A percentile compares a stretch with the other conserved stretches of the same genome.
phyloP scores from a whole-genome alignment of 1,284 basidiomycete species.

The Ganoderma boninense region DNA sequence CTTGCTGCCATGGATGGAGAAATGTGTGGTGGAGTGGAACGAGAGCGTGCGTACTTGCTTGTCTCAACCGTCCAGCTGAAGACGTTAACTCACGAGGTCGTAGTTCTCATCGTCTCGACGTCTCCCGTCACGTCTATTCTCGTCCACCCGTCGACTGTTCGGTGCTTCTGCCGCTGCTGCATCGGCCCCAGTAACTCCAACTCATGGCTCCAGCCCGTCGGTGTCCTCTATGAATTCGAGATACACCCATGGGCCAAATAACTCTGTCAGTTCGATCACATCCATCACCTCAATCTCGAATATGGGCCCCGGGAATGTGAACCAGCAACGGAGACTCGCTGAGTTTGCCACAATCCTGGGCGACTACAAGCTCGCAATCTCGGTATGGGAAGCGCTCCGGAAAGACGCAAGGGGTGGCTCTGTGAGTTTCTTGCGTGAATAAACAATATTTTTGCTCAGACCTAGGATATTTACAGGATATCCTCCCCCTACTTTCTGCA shows the following conservation, averaged over 20 bases:
- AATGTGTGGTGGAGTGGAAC: constrained; percentile 92
- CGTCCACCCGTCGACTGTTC: constrained; percentile 92
- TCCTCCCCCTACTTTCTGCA: constrained; percentile 73
- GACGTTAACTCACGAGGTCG: not conserved
- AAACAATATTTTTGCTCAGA: not conserved
- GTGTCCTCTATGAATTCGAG: constrained; percentile 55
- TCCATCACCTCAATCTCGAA: constrained; percentile 42
- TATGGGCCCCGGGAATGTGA: constrained; percentile 46
- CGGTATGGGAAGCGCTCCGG: constrained; percentile 87
- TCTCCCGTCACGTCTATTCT: constrained; percentile 82
- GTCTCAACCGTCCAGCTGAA: too few relatives aligned
- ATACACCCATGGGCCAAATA: constrained; percentile 47
- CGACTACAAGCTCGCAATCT: constrained; percentile 87
- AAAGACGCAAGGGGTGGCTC: constrained; percentile 84
- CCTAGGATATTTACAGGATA: constrained; percentile 57
- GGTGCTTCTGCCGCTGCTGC: constrained; percentile 63
- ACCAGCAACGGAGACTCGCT: constrained; percentile 87
- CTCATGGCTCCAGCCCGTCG: constrained; percentile 42
- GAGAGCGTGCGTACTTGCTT: constrained; percentile 67
- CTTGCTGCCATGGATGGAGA: constrained; percentile 96
- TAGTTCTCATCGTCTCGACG: constrained; percentile 86
- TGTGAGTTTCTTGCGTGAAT: constrained; percentile 49
- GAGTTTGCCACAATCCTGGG: constrained; percentile 95
- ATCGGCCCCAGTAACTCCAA: constrained; percentile 49
- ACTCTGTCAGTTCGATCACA: constrained; percentile 46